Percentiles rank a stretch among this genome's conserved stretches.
Evolutionary conservation across 2,329 filamentous ascomycete genomes (phyloP).

Genomic region (Zasmidium cellare): DNA sequence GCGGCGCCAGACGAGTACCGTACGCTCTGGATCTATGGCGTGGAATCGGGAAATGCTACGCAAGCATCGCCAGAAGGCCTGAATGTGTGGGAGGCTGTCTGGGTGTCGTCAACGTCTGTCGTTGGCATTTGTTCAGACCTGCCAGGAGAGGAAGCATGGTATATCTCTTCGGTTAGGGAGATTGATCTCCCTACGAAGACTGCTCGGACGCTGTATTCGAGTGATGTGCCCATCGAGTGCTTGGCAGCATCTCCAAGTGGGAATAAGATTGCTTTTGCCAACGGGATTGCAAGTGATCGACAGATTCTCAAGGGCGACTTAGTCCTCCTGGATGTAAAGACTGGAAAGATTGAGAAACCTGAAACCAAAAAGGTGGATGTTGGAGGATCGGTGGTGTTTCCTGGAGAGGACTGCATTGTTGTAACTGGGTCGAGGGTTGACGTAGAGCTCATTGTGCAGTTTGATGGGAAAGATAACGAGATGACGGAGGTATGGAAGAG

Average conservation of each 20-base stretch:
- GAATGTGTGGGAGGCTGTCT: not conserved
- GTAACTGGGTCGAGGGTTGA: not conserved
- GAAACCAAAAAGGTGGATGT: not conserved
- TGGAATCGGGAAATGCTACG: not conserved
- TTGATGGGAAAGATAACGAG: not conserved
- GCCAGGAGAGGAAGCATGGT: not conserved
- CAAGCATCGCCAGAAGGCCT: not conserved
- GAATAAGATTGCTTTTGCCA: not conserved
- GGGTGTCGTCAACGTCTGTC: not conserved
- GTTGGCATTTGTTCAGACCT: not conserved
- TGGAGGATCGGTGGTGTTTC: not conserved
- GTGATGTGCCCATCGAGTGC: not conserved
- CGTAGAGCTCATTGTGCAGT: not conserved
- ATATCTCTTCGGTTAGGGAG: not conserved
- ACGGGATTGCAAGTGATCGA: not conserved
- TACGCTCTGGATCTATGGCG: not conserved
- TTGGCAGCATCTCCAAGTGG: not conserved
- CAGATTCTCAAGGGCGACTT: not conserved
- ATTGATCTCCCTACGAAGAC: not conserved
- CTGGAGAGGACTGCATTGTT: not conserved
- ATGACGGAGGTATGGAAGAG: not conserved
- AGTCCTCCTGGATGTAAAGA: not conserved
- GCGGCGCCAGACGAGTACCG: not conserved
- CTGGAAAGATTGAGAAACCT: not conserved
- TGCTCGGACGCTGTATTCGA: not conserved